phyloP scores from a whole-genome alignment of 148 eudicot genomes.

The Persicaria maculosa region DNA sequence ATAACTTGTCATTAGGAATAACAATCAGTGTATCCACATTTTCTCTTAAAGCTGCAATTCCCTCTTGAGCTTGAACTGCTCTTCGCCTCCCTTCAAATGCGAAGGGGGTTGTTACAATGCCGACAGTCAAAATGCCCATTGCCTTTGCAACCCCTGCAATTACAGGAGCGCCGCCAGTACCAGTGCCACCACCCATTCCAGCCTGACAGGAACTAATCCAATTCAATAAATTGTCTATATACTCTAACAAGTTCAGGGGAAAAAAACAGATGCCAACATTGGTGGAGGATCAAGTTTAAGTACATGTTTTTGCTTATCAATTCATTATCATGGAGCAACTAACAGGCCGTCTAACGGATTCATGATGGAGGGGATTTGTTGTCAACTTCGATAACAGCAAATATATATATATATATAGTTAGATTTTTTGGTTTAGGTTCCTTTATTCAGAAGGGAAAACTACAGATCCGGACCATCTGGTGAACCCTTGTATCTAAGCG shows the following conservation, averaged over 20 bases:
- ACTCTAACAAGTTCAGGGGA: not conserved
- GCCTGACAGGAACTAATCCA: slow-evolving; percentile 42
- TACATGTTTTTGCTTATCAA: not conserved
- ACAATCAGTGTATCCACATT: slow-evolving; percentile 95
- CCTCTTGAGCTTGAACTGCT: slow-evolving; percentile 98
- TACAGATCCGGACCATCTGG: not conserved
- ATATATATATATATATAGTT: not conserved
- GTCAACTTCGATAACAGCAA: not conserved
- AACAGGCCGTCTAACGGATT: not conserved
- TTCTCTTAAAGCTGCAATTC: slow-evolving; percentile 96
- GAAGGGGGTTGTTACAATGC: slow-evolving; percentile 93
- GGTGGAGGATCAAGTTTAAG: not conserved
- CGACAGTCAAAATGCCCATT: slow-evolving; percentile 96
- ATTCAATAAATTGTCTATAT: not conserved
- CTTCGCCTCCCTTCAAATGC: slow-evolving; percentile 96
- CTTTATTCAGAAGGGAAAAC: not conserved
- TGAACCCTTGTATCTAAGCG: not conserved
- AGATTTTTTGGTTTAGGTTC: not conserved
- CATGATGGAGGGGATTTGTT: not conserved
- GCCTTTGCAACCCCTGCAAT: slow-evolving; percentile 90
- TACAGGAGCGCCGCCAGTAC: slow-evolving; percentile 94
- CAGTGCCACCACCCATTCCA: slow-evolving; percentile 99
- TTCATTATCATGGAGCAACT: not conserved
- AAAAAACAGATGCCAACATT: too few relatives aligned
- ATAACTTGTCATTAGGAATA: slow-evolving; percentile 94